A percentile compares a stretch with the other conserved stretches of the same genome.
phyloP scores from a whole-genome alignment of 2,329 filamentous ascomycete species.

The Ascochyta koolunga region DNA sequence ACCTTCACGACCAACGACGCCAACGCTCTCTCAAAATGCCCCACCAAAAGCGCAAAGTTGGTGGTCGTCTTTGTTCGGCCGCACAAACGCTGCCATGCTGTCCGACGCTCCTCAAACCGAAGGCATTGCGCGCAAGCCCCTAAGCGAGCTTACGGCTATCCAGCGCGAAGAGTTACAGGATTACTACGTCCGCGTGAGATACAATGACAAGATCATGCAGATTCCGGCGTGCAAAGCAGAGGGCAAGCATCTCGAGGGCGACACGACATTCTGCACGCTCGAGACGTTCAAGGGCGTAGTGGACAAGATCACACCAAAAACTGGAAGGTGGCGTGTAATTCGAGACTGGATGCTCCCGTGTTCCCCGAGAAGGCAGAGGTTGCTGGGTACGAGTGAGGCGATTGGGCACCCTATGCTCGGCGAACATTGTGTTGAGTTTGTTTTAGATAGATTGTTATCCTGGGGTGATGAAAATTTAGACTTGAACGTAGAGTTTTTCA shows the following conservation, averaged over 20 bases:
- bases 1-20: constrained; percentile 4
- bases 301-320: constrained; percentile 84
- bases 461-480: too few species aligned
- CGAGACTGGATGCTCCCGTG: constrained; percentile 61
- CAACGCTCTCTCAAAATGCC: constrained; percentile 8
- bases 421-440: too few species aligned
- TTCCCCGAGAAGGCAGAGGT: constrained; percentile 53
- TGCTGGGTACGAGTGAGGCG: constrained; percentile 37
- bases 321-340: constrained; percentile 71
- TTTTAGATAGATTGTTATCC: too few species aligned
- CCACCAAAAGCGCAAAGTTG: constrained; percentile 34
- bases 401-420: too few species aligned
- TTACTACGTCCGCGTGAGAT: constrained; percentile 88
- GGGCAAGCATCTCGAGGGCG: constrained; percentile 84
- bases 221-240: constrained; percentile 78
- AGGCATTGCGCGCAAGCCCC: constrained; percentile 66
- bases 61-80: constrained; percentile 48
- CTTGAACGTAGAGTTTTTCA: too few species aligned
- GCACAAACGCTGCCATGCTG: constrained; percentile 19
- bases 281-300: constrained; percentile 91
- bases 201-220: constrained; percentile 83
- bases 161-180: constrained; percentile 69
- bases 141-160: constrained; percentile 59
- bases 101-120: constrained; percentile 18
- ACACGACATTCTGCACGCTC: constrained; percentile 89